Conservation (phyloP, 306 rosid genomes). For the Parietaria judaica region DNA sequence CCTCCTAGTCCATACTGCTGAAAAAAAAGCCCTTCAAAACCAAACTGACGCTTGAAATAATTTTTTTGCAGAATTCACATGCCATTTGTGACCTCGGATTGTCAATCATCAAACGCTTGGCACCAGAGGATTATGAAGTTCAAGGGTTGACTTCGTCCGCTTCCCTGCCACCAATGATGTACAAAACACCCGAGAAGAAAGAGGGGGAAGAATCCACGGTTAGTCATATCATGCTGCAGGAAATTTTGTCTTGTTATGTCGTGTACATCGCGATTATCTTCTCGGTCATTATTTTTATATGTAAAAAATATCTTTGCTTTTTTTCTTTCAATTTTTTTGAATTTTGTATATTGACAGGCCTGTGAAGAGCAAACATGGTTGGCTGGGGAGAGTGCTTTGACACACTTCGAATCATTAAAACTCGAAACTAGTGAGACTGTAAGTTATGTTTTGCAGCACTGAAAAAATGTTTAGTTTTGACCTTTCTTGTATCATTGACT, state of each 20-base stretch:
- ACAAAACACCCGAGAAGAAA: conserved; percentile 59
- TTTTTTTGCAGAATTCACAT: conserved; percentile 60
- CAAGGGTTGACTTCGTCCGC: conserved; percentile 43
- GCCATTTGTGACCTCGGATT: conserved; percentile 91
- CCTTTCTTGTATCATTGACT: conserved; percentile 5
- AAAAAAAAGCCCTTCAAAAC: not conserved
- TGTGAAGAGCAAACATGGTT: conserved; percentile 62
- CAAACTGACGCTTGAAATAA: conserved; percentile 27
- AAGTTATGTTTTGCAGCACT: conserved; percentile 17
- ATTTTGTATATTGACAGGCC: conserved; percentile 33
- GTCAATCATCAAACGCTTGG: conserved; percentile 59
- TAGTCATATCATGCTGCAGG: conserved; percentile 18
- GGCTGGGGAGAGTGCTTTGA: conserved; percentile 55
- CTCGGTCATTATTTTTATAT: not conserved
- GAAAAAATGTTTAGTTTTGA: conserved; percentile 5
- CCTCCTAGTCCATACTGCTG: not conserved
- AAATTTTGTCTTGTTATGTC: not conserved
- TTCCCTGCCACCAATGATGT: conserved; percentile 62
- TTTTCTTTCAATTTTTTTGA: no score
- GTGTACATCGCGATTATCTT: not conserved
- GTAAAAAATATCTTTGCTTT: not conserved
- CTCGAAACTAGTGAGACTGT: conserved; percentile 55
- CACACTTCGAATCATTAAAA: conserved; percentile 83
- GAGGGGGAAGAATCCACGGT: conserved; percentile 69
- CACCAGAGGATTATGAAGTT: conserved; percentile 49